Evolutionary conservation across 257 asterid genomes (phyloP), one percentile per base, ranked within the genome.

Genomic region (Solanum chiquidenum): DNA sequence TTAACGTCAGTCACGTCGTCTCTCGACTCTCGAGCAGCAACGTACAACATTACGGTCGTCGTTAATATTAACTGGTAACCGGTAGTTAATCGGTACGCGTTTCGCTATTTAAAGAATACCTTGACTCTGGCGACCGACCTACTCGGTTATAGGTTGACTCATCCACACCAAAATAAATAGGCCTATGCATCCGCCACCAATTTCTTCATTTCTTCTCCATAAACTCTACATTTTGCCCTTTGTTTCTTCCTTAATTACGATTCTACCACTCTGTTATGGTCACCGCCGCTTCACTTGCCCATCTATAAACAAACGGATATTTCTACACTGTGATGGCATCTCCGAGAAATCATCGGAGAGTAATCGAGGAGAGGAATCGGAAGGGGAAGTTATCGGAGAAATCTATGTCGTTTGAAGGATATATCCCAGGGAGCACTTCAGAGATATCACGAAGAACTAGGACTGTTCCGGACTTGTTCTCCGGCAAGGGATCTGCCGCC

Each of bases 401-500:
- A 85, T 91, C 95, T 85, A 83, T 88, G 46, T 93, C 98, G 87
- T 93, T 94, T 86, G 93, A 89, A 86, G 92, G 92, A 12, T 89
- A 92, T 83, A 80, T 88, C 77, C 5, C 66, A 27, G 64, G 88
- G 66, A 18, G 87, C 12, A 86, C 58, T 23, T 86, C 90, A 60
- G 87, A 16, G 79, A 55, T 91, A 92, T 84, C 85, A 21, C 91
- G 90, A 83, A 86, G 95, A 92, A 95, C 93, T 86, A 90, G 95
- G 87, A 95, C 98, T 88, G 93, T 91, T 88, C 98, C 98, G 93
- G 93, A 95, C 13, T 88, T 96, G 88, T 64, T 90, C 46, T 38
- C 86, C 86, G 88, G n/a, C 87, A 89, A 6, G 89, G 92, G 62
- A 86, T 86, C 80, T 2, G 18, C 49, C 69, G 12, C 88, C 42